These are phyloP conservation scores for Cubamyces sp. DNA, from an alignment of 768 basidiomycete genomes.

Conservation along the genomic window DNA sequence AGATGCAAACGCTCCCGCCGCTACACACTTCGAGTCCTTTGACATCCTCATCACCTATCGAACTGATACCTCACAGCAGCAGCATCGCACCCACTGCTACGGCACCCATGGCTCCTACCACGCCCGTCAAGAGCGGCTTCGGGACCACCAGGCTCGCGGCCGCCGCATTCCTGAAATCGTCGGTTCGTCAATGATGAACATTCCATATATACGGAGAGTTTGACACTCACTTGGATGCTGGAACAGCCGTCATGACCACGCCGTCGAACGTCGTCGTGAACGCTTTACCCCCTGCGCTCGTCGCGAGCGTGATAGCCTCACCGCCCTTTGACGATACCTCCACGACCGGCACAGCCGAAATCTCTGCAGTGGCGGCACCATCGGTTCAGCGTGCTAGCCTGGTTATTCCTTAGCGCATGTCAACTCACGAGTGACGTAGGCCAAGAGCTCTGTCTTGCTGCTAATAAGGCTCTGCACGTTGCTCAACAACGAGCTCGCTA, in stretches of 20 bases:
- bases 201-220: neutral
- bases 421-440: neutral
- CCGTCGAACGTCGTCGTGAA: constrained; percentile 10
- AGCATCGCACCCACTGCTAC: neutral
- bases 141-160: neutral
- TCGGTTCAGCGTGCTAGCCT: neutral
- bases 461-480: neutral
- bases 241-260: neutral
- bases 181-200: neutral
- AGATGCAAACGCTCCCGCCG: too few species aligned
- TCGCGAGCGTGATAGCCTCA: neutral
- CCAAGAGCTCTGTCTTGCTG: neutral
- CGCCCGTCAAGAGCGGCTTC: constrained; percentile 1
- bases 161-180: neutral
- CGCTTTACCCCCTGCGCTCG: neutral
- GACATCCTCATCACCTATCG: too few species aligned
- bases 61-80: neutral
- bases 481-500: neutral
- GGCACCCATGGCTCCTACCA: neutral
- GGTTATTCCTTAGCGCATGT: neutral
- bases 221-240: neutral
- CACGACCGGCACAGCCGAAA: neutral
- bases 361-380: neutral
- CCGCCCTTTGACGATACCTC: constrained; percentile 1
- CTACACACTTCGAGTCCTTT: too few species aligned